These are phyloP conservation scores for Penicillium digitatum DNA, from an alignment of 2,329 filamentous ascomycete species.

Conservation along the genomic window DNA sequence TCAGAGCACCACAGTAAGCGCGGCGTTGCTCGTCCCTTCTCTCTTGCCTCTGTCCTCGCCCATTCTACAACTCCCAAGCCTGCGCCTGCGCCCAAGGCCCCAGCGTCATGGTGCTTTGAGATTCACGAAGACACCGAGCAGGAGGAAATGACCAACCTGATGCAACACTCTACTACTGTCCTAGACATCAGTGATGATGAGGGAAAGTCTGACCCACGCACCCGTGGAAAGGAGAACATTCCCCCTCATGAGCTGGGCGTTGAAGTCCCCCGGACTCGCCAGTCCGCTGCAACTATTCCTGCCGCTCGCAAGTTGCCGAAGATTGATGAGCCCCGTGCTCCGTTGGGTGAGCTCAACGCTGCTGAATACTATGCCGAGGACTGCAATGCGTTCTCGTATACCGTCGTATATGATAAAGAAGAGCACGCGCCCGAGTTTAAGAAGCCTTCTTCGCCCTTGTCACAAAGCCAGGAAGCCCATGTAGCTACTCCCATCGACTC, in stretches of 20 bases:
- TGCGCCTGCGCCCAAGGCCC: constrained; percentile 51
- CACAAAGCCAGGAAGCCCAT: not conserved
- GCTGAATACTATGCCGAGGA: constrained; percentile 65
- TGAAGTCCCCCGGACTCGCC: constrained; percentile 50
- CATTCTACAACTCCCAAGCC: constrained; percentile 52
- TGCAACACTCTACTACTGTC: constrained; percentile 82
- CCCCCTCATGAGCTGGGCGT: constrained; percentile 63
- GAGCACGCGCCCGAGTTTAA: constrained; percentile 24
- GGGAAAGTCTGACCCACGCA: constrained; percentile 52
- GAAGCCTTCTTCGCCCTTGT: constrained; percentile 11
- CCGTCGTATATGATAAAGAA: constrained; percentile 61
- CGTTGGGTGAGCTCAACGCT: constrained; percentile 64
- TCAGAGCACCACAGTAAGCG: constrained; percentile 60
- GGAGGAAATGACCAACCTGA: constrained; percentile 84
- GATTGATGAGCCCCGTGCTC: constrained; percentile 61
- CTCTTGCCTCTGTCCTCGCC: constrained; percentile 69
- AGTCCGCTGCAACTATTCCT: constrained; percentile 17
- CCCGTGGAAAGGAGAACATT: constrained; percentile 86
- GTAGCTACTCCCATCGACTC: constrained; percentile 28
- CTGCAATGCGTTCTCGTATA: constrained; percentile 59
- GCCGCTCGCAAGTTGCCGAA: constrained; percentile 50
- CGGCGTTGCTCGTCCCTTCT: constrained; percentile 62
- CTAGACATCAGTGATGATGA: constrained; percentile 90
- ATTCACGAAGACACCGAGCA: constrained; percentile 91
- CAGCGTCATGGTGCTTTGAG: constrained; percentile 72